Evolutionary conservation across 1,284 basidiomycete species (phyloP), one percentile per base, ranked within the genome.

Genomic region (Naganishia sp.): DNA sequence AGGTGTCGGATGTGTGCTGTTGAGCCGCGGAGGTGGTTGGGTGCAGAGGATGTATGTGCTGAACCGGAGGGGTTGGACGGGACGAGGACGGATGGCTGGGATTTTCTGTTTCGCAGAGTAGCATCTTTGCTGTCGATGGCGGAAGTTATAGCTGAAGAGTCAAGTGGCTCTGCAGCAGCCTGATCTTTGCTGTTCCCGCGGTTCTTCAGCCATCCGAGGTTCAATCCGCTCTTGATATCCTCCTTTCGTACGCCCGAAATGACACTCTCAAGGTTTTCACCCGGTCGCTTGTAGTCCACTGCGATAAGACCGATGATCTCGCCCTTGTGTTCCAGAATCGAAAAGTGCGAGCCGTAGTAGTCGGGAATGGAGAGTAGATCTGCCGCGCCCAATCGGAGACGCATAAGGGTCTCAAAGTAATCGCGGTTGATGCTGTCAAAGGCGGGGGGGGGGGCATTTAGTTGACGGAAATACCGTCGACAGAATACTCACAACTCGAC

Each of bases 1-100:
- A 91, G 86, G 75, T 92, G 90, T 33, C 89, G 85, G 68, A 92
- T 86, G n/a, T 83, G 81, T 10, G 86, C 88, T 16, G 81, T 80
- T 33, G 77, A 72, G 11, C 84, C 79, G 18, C 82, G 82, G 52
- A 79, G 79, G 59, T 61, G 59, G 48, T 43, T 61, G 10, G 46
- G n/a, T 18, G 42, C 50, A 1, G 31, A 23, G 16, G 55, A 25
- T 36, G 28, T 31, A 28, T 25, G 50, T 3, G 36, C 36, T 39
- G 36, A 39, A 6, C 18, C 52, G 36, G 59, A 52, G 10, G 46
- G 36, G 23, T 61, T 23, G 21, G 46, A 18, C 33, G 23, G 36
- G 45, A 36, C 43, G 31, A 33, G 36, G 15, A 46, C 48, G 18
- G 28, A 33, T 21, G 21, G 9, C 43, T 33, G 54, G 42, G 57